A percentile compares a stretch with the other conserved stretches of the same genome.
phyloP scores from a whole-genome alignment of 371 early-diverging fungal species.

The Mucor piriformis region DNA sequence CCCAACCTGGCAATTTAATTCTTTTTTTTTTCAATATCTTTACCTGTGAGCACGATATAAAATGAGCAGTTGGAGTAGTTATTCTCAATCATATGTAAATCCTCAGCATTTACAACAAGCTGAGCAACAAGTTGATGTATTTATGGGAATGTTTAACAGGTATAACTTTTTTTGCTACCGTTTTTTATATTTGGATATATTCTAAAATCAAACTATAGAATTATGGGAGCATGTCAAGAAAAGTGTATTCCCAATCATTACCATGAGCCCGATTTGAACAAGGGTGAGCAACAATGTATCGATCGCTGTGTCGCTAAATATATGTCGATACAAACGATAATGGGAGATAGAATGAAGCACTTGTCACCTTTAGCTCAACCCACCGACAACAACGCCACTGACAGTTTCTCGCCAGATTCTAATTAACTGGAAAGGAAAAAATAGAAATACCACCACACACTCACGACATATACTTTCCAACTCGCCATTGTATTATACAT shows the following conservation, averaged over 20 bases:
- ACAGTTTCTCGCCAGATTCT: slow-evolving; percentile 12
- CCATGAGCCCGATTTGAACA: slow-evolving; percentile 86
- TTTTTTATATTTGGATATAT: not conserved
- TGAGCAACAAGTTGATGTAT: slow-evolving; percentile 81
- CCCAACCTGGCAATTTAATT: not conserved
- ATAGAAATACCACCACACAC: slow-evolving; percentile 2
- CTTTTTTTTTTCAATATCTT: not conserved
- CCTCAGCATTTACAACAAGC: slow-evolving; percentile 71
- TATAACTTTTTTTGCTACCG: slow-evolving; percentile 25
- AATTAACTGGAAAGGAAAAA: not conserved
- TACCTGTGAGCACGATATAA: not conserved
- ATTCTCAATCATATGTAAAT: slow-evolving; percentile 56
- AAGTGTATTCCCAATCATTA: slow-evolving; percentile 90
- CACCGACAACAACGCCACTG: slow-evolving; percentile 4
- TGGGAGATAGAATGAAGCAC: slow-evolving; percentile 70
- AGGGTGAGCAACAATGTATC: slow-evolving; percentile 95
- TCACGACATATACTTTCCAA: not conserved
- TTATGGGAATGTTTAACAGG: slow-evolving; percentile 78
- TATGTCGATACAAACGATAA: slow-evolving; percentile 74
- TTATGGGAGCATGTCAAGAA: slow-evolving; percentile 80
- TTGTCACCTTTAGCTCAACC: slow-evolving; percentile 26
- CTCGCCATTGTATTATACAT: slow-evolving; percentile 8
- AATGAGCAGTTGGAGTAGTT: slow-evolving; percentile 47
- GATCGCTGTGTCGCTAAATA: slow-evolving; percentile 93
- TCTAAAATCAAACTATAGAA: slow-evolving; percentile 43